Evolutionary conservation across 768 basidiomycete genomes (phyloP).

Genomic region (Podaxis pistillaris): DNA sequence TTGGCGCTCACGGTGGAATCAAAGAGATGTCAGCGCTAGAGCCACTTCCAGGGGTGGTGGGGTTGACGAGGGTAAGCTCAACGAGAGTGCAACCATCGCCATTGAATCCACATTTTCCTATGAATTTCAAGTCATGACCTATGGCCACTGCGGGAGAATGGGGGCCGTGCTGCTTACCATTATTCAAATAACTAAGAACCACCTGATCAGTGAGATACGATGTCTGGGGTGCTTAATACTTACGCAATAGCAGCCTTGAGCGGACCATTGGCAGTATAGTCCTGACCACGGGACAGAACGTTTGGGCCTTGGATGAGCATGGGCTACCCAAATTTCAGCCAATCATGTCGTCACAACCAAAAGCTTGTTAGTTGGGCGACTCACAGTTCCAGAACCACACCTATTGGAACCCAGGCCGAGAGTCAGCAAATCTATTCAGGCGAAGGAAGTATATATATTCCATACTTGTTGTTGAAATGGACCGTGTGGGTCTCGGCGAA

Average conservation of each 20-base stretch:
- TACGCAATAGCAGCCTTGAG: constrained; percentile 33
- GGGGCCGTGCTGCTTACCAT: background rate
- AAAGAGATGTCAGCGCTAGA: constrained; percentile 22
- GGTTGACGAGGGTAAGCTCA: constrained; percentile 33
- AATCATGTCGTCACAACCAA: background rate
- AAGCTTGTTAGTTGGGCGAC: background rate
- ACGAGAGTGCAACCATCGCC: constrained; percentile 39
- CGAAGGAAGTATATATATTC: background rate
- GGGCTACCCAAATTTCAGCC: background rate
- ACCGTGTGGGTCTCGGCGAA: background rate
- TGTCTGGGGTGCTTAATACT: constrained; percentile 3
- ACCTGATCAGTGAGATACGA: background rate
- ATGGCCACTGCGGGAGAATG: background rate
- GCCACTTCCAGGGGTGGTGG: constrained; percentile 12
- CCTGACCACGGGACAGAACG: constrained; percentile 31
- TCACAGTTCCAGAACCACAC: background rate
- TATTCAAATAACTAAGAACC: constrained; percentile 7
- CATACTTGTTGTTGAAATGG: background rate
- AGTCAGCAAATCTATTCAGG: background rate
- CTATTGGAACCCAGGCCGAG: background rate
- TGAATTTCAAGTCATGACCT: constrained; percentile 4
- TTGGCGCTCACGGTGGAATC: constrained; percentile 36
- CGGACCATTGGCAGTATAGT: constrained; percentile 28
- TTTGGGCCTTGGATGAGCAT: constrained; percentile 10
- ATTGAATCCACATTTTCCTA: constrained; percentile 36